Conservation (phyloP, 768 basidiomycete species). For the Lentinula detonsa region DNA sequence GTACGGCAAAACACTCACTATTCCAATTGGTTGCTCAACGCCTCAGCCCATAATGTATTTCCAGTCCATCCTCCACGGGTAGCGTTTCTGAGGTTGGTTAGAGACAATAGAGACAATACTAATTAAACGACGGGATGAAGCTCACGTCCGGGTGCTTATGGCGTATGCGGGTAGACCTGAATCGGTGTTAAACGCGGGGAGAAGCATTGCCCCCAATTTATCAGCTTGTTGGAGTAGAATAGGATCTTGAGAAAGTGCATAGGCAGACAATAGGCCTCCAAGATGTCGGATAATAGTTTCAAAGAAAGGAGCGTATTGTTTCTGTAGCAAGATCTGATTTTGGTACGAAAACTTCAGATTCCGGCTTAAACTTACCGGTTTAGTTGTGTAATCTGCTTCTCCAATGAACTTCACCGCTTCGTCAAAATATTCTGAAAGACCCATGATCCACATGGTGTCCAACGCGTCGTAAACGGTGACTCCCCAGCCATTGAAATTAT, state of each 20-base stretch:
- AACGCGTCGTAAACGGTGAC: conserved; percentile 71
- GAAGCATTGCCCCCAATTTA: conserved; percentile 56
- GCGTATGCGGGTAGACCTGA: conserved; percentile 60
- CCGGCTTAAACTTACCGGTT: conserved; percentile 20
- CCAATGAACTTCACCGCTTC: conserved; percentile 46
- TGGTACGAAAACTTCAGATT: background rate
- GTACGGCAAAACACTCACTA: conserved; percentile 24
- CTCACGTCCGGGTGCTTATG: conserved; percentile 50
- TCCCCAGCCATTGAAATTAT: conserved; percentile 57
- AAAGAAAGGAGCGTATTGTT: conserved; percentile 45
- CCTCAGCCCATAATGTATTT: conserved; percentile 32
- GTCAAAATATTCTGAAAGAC: conserved; percentile 60
- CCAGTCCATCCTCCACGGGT: conserved; percentile 26
- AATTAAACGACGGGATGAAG: background rate
- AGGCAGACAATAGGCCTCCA: conserved; percentile 72
- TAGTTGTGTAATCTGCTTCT: conserved; percentile 33
- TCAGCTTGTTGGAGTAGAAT: conserved; percentile 58
- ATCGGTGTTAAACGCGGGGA: conserved; percentile 59
- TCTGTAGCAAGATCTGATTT: conserved; percentile 11
- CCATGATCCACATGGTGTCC: conserved; percentile 81
- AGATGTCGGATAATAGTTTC: conserved; percentile 76
- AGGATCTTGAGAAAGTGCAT: conserved; percentile 62
- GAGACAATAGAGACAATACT: background rate
- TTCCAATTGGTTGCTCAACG: conserved; percentile 61
- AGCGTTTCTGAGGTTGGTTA: conserved; percentile 23